A percentile compares a stretch with the other conserved stretches of the same genome.
These are phyloP conservation scores for Nicotiana noctiflora DNA, from an alignment of 257 asterid species.

Conservation along the genomic window DNA sequence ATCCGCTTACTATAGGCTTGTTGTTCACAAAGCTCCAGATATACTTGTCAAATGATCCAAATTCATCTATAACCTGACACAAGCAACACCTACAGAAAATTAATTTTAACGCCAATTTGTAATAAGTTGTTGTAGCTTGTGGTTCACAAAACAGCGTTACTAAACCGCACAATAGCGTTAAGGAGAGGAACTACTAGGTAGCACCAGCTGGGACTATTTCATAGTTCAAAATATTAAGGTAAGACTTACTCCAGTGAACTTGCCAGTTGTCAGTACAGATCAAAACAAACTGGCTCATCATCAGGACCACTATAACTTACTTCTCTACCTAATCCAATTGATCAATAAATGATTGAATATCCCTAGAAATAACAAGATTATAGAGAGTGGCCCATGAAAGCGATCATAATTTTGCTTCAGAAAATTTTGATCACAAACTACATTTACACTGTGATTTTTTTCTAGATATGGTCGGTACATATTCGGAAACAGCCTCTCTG, in stretches of 20 bases:
- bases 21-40: constrained; percentile 85
- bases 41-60: constrained; percentile 83
- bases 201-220: background rate
- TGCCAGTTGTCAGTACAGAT: background rate
- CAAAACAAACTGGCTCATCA: constrained; percentile 2
- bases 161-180: background rate
- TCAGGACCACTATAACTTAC: constrained; percentile 16
- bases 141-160: background rate
- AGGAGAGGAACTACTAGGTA: background rate
- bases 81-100: constrained; percentile 12
- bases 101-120: constrained; percentile 22
- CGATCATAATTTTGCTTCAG: background rate
- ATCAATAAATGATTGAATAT: constrained; percentile 3
- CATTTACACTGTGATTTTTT: background rate
- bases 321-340: constrained; percentile 21
- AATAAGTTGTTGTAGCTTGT: background rate
- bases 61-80: constrained; percentile 66
- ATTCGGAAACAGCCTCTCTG: no score
- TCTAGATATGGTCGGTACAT: background rate
- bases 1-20: constrained; percentile 66
- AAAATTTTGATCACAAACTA: background rate
- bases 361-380: background rate
- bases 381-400: constrained; percentile 7
- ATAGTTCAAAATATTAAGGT: background rate
- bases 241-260: background rate